These are phyloP conservation scores for Curvularia eragrostidis DNA, from an alignment of 2,329 filamentous ascomycete genomes.

Conservation along the genomic window DNA sequence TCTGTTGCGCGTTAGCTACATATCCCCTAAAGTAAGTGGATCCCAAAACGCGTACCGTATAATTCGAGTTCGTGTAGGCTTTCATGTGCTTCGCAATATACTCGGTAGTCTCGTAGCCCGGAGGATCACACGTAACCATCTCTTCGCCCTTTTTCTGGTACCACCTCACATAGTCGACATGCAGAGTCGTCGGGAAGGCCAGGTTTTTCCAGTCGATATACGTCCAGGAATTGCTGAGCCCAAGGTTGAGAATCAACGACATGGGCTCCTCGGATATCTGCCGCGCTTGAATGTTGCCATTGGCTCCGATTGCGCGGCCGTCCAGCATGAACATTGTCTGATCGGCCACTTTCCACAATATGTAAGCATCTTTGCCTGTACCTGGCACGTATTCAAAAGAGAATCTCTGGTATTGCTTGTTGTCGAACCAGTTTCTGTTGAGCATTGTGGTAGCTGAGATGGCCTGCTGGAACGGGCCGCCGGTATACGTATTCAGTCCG, in stretches of 20 bases:
- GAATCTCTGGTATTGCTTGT: conserved; percentile 61
- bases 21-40: neutral
- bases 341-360: conserved; percentile 62
- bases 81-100: conserved; percentile 58
- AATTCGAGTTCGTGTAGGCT: conserved; percentile 59
- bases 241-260: conserved; percentile 62
- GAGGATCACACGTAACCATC: conserved; percentile 62
- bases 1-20: conserved; percentile 25
- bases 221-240: conserved; percentile 59
- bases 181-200: conserved; percentile 60
- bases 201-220: conserved; percentile 55
- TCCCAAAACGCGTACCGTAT: conserved; percentile 52
- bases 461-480: conserved; percentile 63
- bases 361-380: conserved; percentile 52
- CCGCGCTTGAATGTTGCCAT: conserved; percentile 60
- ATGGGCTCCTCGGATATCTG: conserved; percentile 61
- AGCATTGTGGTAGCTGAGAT: conserved; percentile 62
- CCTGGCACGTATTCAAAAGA: conserved; percentile 63
- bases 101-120: conserved; percentile 60
- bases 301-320: conserved; percentile 59
- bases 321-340: conserved; percentile 60
- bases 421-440: conserved; percentile 64
- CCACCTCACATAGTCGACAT: conserved; percentile 62
- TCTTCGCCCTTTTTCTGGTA: conserved; percentile 60
- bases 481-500: conserved; percentile 60